These are phyloP conservation scores for Tubosaeta sp. DNA, from an alignment of 768 basidiomycete genomes.

Conservation along the genomic window DNA sequence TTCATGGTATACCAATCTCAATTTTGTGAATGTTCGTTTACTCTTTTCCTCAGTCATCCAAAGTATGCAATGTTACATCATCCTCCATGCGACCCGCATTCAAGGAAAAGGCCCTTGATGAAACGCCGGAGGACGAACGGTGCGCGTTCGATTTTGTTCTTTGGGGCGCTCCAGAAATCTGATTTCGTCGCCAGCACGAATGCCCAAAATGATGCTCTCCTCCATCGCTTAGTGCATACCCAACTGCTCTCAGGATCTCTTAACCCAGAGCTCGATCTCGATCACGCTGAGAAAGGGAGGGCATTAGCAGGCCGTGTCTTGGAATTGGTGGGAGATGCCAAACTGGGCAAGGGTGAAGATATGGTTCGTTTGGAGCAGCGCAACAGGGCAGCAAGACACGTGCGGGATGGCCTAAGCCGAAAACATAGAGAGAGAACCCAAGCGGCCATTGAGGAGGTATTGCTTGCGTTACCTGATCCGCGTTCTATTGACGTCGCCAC, in stretches of 20 bases:
- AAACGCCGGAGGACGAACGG: slow-evolving; percentile 56
- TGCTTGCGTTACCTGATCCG: slow-evolving; percentile 1
- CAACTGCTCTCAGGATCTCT: slow-evolving; percentile 72
- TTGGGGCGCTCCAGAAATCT: background rate
- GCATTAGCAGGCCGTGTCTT: slow-evolving; percentile 74
- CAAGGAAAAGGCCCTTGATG: slow-evolving; percentile 19
- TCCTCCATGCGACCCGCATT: slow-evolving; percentile 18
- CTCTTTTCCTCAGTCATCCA: slow-evolving; percentile 60
- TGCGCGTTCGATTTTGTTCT: slow-evolving; percentile 20
- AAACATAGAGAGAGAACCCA: slow-evolving; percentile 57
- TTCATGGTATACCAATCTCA: slow-evolving; percentile 61
- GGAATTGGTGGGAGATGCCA: slow-evolving; percentile 64
- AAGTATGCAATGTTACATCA: slow-evolving; percentile 54
- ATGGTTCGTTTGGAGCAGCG: slow-evolving; percentile 56
- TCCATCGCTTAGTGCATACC: slow-evolving; percentile 79
- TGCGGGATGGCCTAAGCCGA: slow-evolving; percentile 62
- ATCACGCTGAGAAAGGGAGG: slow-evolving; percentile 65
- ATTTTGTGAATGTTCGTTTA: background rate
- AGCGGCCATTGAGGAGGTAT: slow-evolving; percentile 65
- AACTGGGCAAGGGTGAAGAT: slow-evolving; percentile 72
- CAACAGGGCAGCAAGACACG: slow-evolving; percentile 65
- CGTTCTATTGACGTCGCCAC: slow-evolving; percentile 6
- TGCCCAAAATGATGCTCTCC: slow-evolving; percentile 68
- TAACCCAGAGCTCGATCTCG: slow-evolving; percentile 54
- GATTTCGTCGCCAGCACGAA: slow-evolving; percentile 50